Evolutionary conservation across 306 rosid species (phyloP).

Genomic region (Abrus precatorius): DNA sequence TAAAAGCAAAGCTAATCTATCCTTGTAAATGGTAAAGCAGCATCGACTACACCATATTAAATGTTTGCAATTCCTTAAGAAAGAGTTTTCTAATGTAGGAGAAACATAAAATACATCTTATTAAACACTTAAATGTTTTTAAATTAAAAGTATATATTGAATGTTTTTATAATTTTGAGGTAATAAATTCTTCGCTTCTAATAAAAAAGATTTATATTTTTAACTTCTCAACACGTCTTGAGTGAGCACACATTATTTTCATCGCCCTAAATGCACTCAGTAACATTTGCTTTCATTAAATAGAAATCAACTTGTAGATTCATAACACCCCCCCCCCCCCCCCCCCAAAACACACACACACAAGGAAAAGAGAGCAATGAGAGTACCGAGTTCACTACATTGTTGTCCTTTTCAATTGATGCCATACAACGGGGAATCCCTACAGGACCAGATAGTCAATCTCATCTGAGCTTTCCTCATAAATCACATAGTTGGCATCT

Average conservation of each 20-base stretch:
- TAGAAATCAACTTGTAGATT: conserved; percentile 33
- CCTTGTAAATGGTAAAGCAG: background rate
- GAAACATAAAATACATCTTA: too few species aligned
- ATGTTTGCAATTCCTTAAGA: background rate
- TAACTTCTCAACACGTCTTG: too few species aligned
- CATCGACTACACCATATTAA: background rate
- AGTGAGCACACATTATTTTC: background rate
- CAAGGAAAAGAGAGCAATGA: conserved; percentile 15
- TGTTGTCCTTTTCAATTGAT: conserved; percentile 49
- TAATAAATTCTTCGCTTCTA: too few species aligned
- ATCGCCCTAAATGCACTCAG: background rate
- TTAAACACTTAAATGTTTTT: too few species aligned
- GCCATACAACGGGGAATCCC: conserved; percentile 44
- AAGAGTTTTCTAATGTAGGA: too few species aligned
- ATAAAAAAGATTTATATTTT: too few species aligned
- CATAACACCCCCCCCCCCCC: background rate
- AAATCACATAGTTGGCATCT: conserved; percentile 66
- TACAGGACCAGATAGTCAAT: conserved; percentile 67
- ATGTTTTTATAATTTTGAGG: too few species aligned
- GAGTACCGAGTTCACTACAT: conserved; percentile 62
- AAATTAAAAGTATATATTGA: too few species aligned
- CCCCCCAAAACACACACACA: background rate
- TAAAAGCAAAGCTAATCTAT: conserved; percentile 32
- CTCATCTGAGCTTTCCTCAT: conserved; percentile 94
- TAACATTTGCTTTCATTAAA: conserved; percentile 14